Base-by-base conservation (phyloP, 495 filamentous ascomycete species). In the Aspergillus heteromorphus region DNA sequence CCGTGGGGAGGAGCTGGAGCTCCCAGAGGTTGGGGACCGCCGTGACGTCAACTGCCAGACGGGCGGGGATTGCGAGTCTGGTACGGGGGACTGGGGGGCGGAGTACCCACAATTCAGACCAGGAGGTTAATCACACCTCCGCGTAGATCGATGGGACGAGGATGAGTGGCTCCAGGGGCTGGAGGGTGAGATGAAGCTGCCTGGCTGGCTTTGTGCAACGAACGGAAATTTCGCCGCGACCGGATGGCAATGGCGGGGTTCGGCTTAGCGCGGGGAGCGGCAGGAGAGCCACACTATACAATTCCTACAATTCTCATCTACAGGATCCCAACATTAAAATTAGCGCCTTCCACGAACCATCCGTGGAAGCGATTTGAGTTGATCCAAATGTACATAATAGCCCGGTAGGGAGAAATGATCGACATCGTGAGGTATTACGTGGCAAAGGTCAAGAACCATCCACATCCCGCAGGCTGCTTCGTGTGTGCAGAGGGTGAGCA, bases 351-450 rank as follows among this genome's bases (percentile, higher is more conserved):
- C 34, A 38, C 34, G 34, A 38, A 4, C 6, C 11, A 38, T 38
- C 34, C 11, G 11, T 13, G 34, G 11, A 14, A 38, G 11, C 13
- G 8, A 38, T 38, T 47, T 47, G 8, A 47, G 23, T 47, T 27
- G 21, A 29, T 47, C 43, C 43, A 47, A 47, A 47, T 47, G 13
- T 47, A 47, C 43, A 47, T 20, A 29, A 47, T 16, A 29, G 11
- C 13, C 23, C 23, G 13, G 16, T 43, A 16, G 43, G 18, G 21
- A n/a, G 43, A 47, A 27, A n/a, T n/a, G 27, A 47, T 47, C 27
- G 17, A 47, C 43, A 47, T 47, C 43, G 43, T 47, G 23, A 27
- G 43, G 9, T 43, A 43, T 43, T 25, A 47, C 43, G 43, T 47
- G 14, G 43, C 20, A 47, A 17, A 47, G 21, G 43, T n/a, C n/a